Base-by-base conservation (phyloP, 2,329 filamentous ascomycete species). In the Phialophora verrucosa region DNA sequence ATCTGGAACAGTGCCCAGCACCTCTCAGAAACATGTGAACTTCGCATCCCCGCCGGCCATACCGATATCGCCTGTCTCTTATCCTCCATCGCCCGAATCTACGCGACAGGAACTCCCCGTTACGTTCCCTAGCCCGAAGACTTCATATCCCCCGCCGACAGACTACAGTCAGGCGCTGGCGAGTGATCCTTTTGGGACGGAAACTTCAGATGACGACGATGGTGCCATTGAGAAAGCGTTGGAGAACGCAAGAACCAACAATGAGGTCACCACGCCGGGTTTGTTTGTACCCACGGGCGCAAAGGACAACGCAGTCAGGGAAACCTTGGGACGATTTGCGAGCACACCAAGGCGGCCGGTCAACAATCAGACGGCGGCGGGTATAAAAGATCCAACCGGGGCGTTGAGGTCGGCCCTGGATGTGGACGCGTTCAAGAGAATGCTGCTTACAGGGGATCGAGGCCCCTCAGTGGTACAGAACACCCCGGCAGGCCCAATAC, bases 361-460 rank as follows among this genome's bases (percentile, higher is more conserved):
- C 17, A 56, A 42, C 31, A 29, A 25, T 47, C 42, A 62, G 29
- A 38, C 62, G 23, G 23, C 27, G 11, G n/a, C 44, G 5, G 56
- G 56, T 20, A 53, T 17, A 42, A 64, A 66, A 49, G 62, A 68
- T 29, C 51, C 55, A 49, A 27, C 50, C 67, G 70, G 65, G 17
- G 72, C 70, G 64, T 69, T 72, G 56, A 79, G 75, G 74, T 76
- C 75, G 44, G 83, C 87, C 0, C 78, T 94, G 69, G 90, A 95
- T 74, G 91, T 94, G 0, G 88, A 92, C 74, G 88, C 91, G 7
- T 95, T 95, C 79, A 89, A 88, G 74, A 85, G 89, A 66, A 79
- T 95, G 67, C 83, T 95, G 56, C 82, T 95, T 79, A 95, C 91
- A 0, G 91, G 91, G 23, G 86, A 88, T 72, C 75, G 85, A 42